Evolutionary conservation across 768 basidiomycete genomes (phyloP).

Genomic region (Arthromyces matolae): DNA sequence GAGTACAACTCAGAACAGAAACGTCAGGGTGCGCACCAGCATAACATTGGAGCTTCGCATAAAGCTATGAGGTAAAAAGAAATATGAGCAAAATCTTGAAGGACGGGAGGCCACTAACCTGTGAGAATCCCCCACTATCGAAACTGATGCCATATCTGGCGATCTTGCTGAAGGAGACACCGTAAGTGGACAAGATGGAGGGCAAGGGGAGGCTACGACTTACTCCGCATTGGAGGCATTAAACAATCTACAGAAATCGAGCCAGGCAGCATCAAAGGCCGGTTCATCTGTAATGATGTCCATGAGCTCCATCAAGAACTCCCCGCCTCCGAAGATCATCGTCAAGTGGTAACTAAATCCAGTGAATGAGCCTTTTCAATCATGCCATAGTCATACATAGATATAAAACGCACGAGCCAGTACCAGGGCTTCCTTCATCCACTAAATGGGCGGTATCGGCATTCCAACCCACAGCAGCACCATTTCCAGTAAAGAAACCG

Average conservation of each 20-base stretch:
- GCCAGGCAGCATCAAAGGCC: slow-evolving; percentile 36
- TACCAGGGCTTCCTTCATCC: slow-evolving; percentile 33
- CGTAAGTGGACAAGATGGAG: not conserved
- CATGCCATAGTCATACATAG: too few relatives aligned
- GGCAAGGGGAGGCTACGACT: slow-evolving; percentile 3
- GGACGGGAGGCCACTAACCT: too few relatives aligned
- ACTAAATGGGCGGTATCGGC: slow-evolving; percentile 35
- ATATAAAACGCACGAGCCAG: slow-evolving; percentile 25
- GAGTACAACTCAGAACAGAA: too few relatives aligned
- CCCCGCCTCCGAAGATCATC: slow-evolving; percentile 36
- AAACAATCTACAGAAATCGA: slow-evolving; percentile 35
- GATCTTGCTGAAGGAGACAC: slow-evolving; percentile 23
- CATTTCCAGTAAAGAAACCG: slow-evolving; percentile 34
- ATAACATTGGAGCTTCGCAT: slow-evolving; percentile 37
- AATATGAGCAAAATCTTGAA: not conserved
- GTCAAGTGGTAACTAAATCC: slow-evolving; percentile 30
- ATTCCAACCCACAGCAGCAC: slow-evolving; percentile 36
- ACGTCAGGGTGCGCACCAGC: slow-evolving; percentile 25
- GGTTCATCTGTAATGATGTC: slow-evolving; percentile 35
- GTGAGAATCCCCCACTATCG: slow-evolving; percentile 30
- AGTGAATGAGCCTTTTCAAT: too few relatives aligned
- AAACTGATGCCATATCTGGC: slow-evolving; percentile 35
- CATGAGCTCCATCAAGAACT: slow-evolving; percentile 39
- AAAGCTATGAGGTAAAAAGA: slow-evolving; percentile 19
- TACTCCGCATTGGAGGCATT: slow-evolving; percentile 34